Base-by-base conservation (phyloP, 179 eudicot genomes). In the Corrigiola litoralis region DNA sequence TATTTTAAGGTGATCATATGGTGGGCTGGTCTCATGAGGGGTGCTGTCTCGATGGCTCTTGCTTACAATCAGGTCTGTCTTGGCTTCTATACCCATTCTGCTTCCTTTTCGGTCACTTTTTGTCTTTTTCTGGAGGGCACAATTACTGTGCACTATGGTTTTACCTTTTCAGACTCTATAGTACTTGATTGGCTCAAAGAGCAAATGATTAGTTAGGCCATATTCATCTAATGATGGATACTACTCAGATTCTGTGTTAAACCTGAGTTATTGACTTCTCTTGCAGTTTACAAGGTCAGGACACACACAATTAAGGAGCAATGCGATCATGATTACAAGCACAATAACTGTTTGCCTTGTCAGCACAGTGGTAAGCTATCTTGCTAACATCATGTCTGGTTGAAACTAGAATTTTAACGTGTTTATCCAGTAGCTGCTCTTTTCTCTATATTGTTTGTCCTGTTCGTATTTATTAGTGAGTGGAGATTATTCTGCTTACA, bases 1-100 rank as follows among this genome's bases (percentile, higher is more conserved):
- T 48, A 6, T 65, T 38, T 52, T 13, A 75, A 92, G 98, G 75
- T 87, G 32, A 79, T 84, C 50, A 83, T 92, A 61, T 92, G 98
- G 98, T 92, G 98, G 98, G 97, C 98, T 62, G 97, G 98, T 84
- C 87, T 92, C 50, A 92, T 92, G 89, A 76, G 97, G 75, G 98
- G 98, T 25, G 95, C 98, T 55, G 99, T 94, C 27, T 90, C 99
- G 13, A 88, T 94, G 85, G 99, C 99, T 1, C 88, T 94, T 68
- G 99, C 97, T 76, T 94, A 94, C 77, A 90, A 84, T 73, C 90
- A 91, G 94, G 97, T 88, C 77, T 23, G 20, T 36, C 53, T 14
- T 47, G 9, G 29, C 32, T 33, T 46, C 51, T 36, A 9, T 56
- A 8, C 33, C 17, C 7, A n/a, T 6, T 20, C 29, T 58, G 63